Evolutionary conservation across 106 monocot genomes (phyloP).

Genomic region (Chionographis japonica): DNA sequence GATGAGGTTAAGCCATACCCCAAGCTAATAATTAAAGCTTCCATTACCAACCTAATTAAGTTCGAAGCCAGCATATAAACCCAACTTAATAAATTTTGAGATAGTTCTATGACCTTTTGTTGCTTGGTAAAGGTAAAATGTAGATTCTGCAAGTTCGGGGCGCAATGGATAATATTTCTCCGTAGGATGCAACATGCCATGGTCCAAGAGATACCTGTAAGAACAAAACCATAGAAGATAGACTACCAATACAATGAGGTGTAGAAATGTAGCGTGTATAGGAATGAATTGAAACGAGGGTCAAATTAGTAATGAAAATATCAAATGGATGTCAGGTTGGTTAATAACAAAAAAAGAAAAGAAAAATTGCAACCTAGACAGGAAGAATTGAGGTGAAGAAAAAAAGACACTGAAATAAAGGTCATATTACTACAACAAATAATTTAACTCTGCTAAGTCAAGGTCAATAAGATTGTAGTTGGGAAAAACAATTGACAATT

Average conservation of each 20-base stretch:
- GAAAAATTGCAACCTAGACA: neutral
- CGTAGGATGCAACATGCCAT: constrained; percentile 77
- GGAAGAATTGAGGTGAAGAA: neutral
- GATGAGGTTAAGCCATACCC: no score
- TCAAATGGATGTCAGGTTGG: neutral
- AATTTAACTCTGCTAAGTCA: no score
- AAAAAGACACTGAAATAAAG: no score
- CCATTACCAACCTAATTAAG: neutral
- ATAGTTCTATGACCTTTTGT: constrained; percentile 53
- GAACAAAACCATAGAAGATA: neutral
- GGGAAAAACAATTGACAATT: no score
- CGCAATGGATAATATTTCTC: constrained; percentile 96
- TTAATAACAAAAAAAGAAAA: neutral
- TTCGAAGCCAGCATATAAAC: neutral
- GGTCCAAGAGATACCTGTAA: constrained; percentile 79
- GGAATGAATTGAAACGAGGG: no score
- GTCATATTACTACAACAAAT: no score
- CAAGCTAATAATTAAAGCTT: no score
- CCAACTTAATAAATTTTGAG: neutral
- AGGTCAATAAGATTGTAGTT: no score
- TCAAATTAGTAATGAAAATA: no score
- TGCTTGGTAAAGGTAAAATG: constrained; percentile 90
- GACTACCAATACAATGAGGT: neutral
- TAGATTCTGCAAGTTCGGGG: constrained; percentile 92
- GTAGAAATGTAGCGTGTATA: constrained; percentile 1